Evolutionary conservation across 306 rosid species (phyloP), one percentile per base, ranked within the genome.

Genomic region (Trifolium repens): DNA sequence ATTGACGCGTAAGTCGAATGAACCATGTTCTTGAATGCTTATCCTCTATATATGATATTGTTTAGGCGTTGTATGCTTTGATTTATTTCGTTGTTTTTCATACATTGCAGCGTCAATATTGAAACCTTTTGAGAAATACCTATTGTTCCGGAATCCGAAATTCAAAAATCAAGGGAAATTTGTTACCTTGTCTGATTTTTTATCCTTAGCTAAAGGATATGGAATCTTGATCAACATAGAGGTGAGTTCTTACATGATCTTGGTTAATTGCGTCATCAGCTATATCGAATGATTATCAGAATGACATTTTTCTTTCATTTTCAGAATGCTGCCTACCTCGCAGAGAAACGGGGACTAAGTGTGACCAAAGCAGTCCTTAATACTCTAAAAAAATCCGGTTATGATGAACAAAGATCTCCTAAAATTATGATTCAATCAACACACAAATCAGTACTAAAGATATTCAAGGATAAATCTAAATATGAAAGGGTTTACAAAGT

Each of bases 321-420:
- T 57, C 64, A 58, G 98, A 16, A 88, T 85, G 98, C 98, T 2
- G 83, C 93, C 13, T 94, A 94, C 69, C 96, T 94, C 17, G 88
- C 88, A 3, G 55, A 66, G 80, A 42, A 79, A 34, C 80, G 78
- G 57, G 50, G 73, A 15, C 55, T 91, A 74, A 73, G 85, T 46
- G 85, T 90, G 54, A 82, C 81, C 5, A 81, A 78, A 62, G 84
- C 84, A 46, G 96, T 94, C 74, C 69, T 78, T 14, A 60, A 63
- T 40, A 81, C 84, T 46, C 76, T 94, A 84, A 60, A 78, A 34
- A 87, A 87, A 79, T 88, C 93, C 66, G 86, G 96, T 75, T 85
- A 81, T 71, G 78, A 77, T 78, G 87, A 84, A 71, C 82, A 64
- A 77, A 71, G 73, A 73, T 35, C 86, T 8, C 79, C 9, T 11